Percentiles rank a stretch among this genome's conserved stretches.
These are phyloP conservation scores for Sonneratia caseolaris DNA, from an alignment of 345 rosid genomes.

Conservation along the genomic window DNA sequence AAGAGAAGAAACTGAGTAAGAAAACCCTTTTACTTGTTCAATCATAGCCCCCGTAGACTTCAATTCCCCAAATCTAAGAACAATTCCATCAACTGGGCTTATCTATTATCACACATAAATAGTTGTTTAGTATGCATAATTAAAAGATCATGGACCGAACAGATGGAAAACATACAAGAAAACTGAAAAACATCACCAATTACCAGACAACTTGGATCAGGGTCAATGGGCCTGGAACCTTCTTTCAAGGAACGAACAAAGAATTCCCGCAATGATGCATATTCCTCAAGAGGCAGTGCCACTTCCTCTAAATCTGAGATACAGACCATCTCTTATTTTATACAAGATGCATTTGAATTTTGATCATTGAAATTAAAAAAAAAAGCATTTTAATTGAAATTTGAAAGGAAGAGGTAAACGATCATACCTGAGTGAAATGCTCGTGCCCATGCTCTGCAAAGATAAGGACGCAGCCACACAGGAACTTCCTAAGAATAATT, in stretches of 20 bases:
- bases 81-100: slow-evolving; percentile 89
- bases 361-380: not conserved
- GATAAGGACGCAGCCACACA: slow-evolving; percentile 67
- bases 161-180: not conserved
- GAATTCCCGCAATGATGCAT: slow-evolving; percentile 73
- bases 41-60: slow-evolving; percentile 74
- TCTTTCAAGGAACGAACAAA: slow-evolving; percentile 77
- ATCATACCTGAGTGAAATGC: slow-evolving; percentile 86
- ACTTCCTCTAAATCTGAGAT: slow-evolving; percentile 77
- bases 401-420: slow-evolving; percentile 6
- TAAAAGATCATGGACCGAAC: not conserved
- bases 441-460: slow-evolving; percentile 85
- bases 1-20: slow-evolving; percentile 78
- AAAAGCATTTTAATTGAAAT: slow-evolving; percentile 3
- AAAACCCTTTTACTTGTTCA: slow-evolving; percentile 93
- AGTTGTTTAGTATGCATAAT: slow-evolving; percentile 6
- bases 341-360: not conserved
- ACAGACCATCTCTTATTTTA: slow-evolving; percentile 7
- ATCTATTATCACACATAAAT: slow-evolving; percentile 33
- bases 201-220: slow-evolving; percentile 89
- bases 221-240: slow-evolving; percentile 83
- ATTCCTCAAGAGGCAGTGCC: slow-evolving; percentile 74
- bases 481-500: slow-evolving; percentile 56
- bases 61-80: slow-evolving; percentile 78
- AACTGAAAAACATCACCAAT: slow-evolving; percentile 49